Evolutionary conservation across 208 protist genomes (phyloP), one percentile per base, ranked within the genome.

Genomic region (Leishmania arabica): DNA sequence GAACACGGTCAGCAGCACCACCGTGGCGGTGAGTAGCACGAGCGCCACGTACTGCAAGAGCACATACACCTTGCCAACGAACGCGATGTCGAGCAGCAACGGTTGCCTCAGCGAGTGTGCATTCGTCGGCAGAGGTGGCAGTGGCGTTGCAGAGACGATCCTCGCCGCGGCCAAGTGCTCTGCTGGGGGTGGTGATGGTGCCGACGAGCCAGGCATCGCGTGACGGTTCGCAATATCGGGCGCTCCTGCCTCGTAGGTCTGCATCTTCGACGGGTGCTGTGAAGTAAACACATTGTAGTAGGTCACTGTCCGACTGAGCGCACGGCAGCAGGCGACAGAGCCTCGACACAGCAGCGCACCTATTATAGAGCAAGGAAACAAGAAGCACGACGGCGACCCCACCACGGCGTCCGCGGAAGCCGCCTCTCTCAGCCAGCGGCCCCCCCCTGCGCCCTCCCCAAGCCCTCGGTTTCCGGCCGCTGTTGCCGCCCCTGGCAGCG

Each of bases 21-120:
- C 73, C 13, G 53, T 49, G 27, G 47, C 42, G 1, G 71, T 73
- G 15, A 84, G 56, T 3, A 89, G 7, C 42, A 81, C 40, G 31
- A 73, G 76, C 34, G 66, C 84, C 7, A 84, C 49, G 60, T 87
- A 92, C 82, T 89, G 88, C 19, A 92, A 42, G 11, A 90, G 19
- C 62, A 87, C 90, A 70, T 86, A 89, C 54, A 79, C 51, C 31
- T 81, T 80, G 4, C 87, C 84, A 7, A 78, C 58, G 1, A 9
- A 9, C 1, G 86, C 72, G 1, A 92, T 21, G 37, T 88, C 69
- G n/a, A 80, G 47, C 40, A 77, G 74, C 8, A 64, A 31, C 37
- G 74, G 56, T 34, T 73, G 69, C 21, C 45, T 51, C 34, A 51
- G 40, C 2, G 45, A 73, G 45, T 73, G 42, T 11, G 69, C 7